Conservation (phyloP, 2,329 filamentous ascomycete genomes). For the Paraphaeosphaeria minitans region DNA sequence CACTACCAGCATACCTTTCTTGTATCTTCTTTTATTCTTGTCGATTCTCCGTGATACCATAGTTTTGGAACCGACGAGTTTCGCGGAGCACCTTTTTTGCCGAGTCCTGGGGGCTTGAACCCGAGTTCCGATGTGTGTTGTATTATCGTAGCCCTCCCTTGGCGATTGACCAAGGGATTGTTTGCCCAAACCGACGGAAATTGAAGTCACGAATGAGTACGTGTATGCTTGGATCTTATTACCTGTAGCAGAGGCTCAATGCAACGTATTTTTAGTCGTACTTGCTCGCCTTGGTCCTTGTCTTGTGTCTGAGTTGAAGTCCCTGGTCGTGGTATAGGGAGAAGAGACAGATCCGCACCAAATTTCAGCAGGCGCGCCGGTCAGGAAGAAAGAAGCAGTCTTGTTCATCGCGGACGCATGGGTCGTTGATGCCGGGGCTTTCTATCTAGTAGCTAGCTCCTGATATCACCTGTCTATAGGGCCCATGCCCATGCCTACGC, state of each 20-base stretch:
- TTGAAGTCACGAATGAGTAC: neutral
- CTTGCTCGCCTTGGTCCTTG: neutral
- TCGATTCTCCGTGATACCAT: slow-evolving; percentile 6
- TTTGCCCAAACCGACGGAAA: neutral
- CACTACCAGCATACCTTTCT: slow-evolving; percentile 5
- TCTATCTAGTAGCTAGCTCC: too few relatives aligned
- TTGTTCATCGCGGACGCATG: too few relatives aligned
- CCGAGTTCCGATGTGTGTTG: neutral
- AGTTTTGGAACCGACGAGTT: slow-evolving; percentile 4
- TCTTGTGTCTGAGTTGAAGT: neutral
- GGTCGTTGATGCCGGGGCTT: too few relatives aligned
- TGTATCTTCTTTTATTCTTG: slow-evolving; percentile 2
- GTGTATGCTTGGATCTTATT: neutral
- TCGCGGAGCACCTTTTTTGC: slow-evolving; percentile 1
- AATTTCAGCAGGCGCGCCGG: too few relatives aligned
- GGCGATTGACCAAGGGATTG: neutral
- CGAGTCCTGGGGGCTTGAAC: neutral
- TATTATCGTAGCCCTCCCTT: neutral
- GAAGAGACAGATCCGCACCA: neutral
- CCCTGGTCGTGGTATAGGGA: too few relatives aligned
- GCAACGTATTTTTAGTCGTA: neutral
- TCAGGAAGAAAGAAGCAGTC: too few relatives aligned
- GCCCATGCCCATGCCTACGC: too few relatives aligned
- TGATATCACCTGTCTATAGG: too few relatives aligned
- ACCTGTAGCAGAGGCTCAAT: neutral